phyloP scores from a whole-genome alignment of 768 basidiomycete genomes.

The Pleurotus djamor region DNA sequence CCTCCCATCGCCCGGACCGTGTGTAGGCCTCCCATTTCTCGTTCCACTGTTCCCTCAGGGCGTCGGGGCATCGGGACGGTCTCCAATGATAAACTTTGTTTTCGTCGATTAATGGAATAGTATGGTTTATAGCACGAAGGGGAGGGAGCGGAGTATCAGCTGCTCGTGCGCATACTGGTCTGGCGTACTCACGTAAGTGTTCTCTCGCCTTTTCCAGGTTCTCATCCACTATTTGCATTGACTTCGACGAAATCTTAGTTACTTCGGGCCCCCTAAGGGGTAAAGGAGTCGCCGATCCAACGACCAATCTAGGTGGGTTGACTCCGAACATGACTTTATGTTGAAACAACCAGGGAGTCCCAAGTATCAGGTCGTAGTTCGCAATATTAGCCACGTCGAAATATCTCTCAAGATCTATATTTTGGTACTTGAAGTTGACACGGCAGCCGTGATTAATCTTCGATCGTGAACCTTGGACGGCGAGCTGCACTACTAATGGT shows the following conservation, averaged over 20 bases:
- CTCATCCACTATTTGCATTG: constrained; percentile 9
- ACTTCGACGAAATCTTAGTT: constrained; percentile 6
- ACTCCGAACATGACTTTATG: constrained; percentile 24
- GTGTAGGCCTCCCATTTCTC: constrained; percentile 21
- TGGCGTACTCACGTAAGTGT: constrained; percentile 11
- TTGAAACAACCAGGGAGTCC: constrained; percentile 31
- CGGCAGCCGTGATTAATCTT: constrained; percentile 25
- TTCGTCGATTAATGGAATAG: constrained; percentile 21
- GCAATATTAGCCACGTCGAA: constrained; percentile 37
- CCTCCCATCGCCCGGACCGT: constrained; percentile 22
- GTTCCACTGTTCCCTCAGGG: constrained; percentile 14
- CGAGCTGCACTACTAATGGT: constrained; percentile 32
- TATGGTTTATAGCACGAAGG: constrained; percentile 21
- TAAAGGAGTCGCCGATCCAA: constrained; percentile 11
- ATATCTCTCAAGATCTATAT: constrained; percentile 19
- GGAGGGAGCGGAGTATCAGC: constrained; percentile 21
- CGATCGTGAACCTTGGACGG: constrained; percentile 32
- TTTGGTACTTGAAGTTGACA: constrained; percentile 27
- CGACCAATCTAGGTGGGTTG: constrained; percentile 15
- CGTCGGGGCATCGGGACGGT: constrained; percentile 21
- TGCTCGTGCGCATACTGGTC: constrained; percentile 16
- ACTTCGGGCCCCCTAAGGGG: constrained; percentile 14
- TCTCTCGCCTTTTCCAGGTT: constrained; percentile 8
- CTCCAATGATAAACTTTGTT: constrained; percentile 16
- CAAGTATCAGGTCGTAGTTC: constrained; percentile 33